Conservation (phyloP, 495 filamentous ascomycete genomes). For the Aspergillus diversus region DNA sequence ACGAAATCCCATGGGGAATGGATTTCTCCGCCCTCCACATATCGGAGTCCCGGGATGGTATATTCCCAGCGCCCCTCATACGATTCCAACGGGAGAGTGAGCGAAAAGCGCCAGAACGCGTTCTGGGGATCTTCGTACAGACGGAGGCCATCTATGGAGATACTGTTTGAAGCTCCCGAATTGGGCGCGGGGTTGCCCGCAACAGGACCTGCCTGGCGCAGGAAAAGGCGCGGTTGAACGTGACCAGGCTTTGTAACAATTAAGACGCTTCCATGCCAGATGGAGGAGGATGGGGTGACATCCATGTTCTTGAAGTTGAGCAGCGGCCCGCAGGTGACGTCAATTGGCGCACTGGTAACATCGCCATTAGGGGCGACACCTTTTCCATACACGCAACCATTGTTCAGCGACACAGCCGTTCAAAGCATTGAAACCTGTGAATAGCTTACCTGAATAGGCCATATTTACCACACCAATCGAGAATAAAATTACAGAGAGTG, state of each 20-base stretch:
- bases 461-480: neutral
- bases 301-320: slow-evolving; percentile 87
- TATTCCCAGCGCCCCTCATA: slow-evolving; percentile 57
- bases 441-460: slow-evolving; percentile 3
- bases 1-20: slow-evolving; percentile 61
- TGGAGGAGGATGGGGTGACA: slow-evolving; percentile 48
- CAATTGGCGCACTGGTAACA: slow-evolving; percentile 44
- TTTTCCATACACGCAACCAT: slow-evolving; percentile 6
- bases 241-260: slow-evolving; percentile 72
- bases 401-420: slow-evolving; percentile 3
- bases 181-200: slow-evolving; percentile 17
- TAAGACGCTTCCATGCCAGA: slow-evolving; percentile 84
- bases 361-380: slow-evolving; percentile 19
- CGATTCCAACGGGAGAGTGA: slow-evolving; percentile 54
- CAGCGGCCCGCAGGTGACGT: slow-evolving; percentile 78
- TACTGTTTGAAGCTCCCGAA: slow-evolving; percentile 15
- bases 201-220: slow-evolving; percentile 51
- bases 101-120: slow-evolving; percentile 80
- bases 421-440: neutral
- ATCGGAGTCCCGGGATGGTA: slow-evolving; percentile 44
- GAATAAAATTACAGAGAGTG: neutral
- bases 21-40: slow-evolving; percentile 42
- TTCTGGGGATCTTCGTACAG: slow-evolving; percentile 79
- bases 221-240: slow-evolving; percentile 50
- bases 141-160: slow-evolving; percentile 56